A percentile compares a stretch with the other conserved stretches of the same genome.
These are phyloP conservation scores for Trametes cingulata DNA, from an alignment of 768 basidiomycete species.

Conservation along the genomic window DNA sequence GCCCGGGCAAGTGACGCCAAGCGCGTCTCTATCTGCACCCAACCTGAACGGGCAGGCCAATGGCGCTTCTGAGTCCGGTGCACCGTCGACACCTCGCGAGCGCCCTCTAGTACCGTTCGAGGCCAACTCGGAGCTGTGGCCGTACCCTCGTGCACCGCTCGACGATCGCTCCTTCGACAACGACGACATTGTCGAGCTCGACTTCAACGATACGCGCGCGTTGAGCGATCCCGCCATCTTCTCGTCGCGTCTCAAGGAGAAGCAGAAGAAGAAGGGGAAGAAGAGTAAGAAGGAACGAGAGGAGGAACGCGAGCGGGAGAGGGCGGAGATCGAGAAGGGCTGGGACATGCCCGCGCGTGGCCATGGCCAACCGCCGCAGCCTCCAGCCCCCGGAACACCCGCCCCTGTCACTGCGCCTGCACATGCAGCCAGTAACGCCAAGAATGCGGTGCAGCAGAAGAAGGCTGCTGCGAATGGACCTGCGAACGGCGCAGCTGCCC, in stretches of 20 bases:
- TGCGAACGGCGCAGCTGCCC: neutral
- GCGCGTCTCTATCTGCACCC: slow-evolving; percentile 1
- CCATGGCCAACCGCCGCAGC: slow-evolving; percentile 3
- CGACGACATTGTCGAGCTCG: slow-evolving; percentile 73
- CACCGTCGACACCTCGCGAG: slow-evolving; percentile 9
- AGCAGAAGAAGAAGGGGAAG: slow-evolving; percentile 32
- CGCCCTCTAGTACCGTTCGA: slow-evolving; percentile 58
- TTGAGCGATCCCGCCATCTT: slow-evolving; percentile 69
- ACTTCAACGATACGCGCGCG: slow-evolving; percentile 72
- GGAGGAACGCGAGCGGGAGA: slow-evolving; percentile 37
- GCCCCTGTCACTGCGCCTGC: neutral
- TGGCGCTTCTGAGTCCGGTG: neutral
- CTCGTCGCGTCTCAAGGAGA: slow-evolving; percentile 29
- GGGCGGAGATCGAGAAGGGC: slow-evolving; percentile 55
- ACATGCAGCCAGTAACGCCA: neutral
- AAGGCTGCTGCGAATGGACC: slow-evolving; percentile 2
- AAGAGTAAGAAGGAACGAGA: slow-evolving; percentile 35
- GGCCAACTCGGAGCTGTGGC: slow-evolving; percentile 69
- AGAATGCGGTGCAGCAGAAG: slow-evolving; percentile 2
- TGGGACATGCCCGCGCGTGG: slow-evolving; percentile 55
- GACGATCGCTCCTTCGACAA: slow-evolving; percentile 38
- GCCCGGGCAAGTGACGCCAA: neutral
- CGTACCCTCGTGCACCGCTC: slow-evolving; percentile 54
- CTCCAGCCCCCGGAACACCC: neutral
- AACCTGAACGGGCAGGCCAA: slow-evolving; percentile 6